These are phyloP conservation scores for Fomitopsis schrenkii DNA, from an alignment of 1,284 basidiomycete genomes.

Conservation along the genomic window DNA sequence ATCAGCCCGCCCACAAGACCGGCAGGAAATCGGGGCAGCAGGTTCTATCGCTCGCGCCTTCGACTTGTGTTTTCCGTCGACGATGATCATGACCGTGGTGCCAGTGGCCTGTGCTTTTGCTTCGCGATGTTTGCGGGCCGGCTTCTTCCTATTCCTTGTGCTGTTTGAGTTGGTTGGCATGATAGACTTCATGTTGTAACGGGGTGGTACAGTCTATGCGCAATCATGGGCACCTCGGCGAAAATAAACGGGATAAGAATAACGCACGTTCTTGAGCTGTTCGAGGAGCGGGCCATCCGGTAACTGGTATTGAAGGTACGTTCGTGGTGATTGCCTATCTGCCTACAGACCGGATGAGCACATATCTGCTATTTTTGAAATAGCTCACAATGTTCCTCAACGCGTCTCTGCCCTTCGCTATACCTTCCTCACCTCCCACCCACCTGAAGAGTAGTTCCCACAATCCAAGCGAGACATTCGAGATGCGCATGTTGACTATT, in stretches of 20 bases:
- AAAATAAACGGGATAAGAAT: background rate
- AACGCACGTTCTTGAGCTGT: constrained; percentile 53
- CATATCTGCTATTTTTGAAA: background rate
- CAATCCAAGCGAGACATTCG: constrained; percentile 38
- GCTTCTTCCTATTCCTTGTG: constrained; percentile 21
- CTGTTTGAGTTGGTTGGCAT: constrained; percentile 31
- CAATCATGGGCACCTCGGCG: background rate
- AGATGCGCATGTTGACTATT: constrained; percentile 45
- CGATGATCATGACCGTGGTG: constrained; percentile 2
- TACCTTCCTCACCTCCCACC: constrained; percentile 48
- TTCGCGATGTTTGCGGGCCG: constrained; percentile 20
- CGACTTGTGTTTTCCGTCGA: constrained; percentile 20
- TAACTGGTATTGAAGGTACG: constrained; percentile 56
- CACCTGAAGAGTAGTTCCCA: constrained; percentile 55
- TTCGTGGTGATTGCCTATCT: constrained; percentile 36
- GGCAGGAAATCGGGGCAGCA: constrained; percentile 44
- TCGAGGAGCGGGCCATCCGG: constrained; percentile 49
- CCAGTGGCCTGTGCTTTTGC: background rate
- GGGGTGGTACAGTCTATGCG: constrained; percentile 40
- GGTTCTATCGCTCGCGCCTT: constrained; percentile 24
- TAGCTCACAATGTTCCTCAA: constrained; percentile 38
- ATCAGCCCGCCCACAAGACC: constrained; percentile 55
- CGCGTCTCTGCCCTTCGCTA: constrained; percentile 36
- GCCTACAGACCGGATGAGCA: constrained; percentile 12
- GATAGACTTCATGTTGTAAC: constrained; percentile 52